Conservation (phyloP, 1,284 basidiomycete genomes). For the Macrocystidia cucumis region DNA sequence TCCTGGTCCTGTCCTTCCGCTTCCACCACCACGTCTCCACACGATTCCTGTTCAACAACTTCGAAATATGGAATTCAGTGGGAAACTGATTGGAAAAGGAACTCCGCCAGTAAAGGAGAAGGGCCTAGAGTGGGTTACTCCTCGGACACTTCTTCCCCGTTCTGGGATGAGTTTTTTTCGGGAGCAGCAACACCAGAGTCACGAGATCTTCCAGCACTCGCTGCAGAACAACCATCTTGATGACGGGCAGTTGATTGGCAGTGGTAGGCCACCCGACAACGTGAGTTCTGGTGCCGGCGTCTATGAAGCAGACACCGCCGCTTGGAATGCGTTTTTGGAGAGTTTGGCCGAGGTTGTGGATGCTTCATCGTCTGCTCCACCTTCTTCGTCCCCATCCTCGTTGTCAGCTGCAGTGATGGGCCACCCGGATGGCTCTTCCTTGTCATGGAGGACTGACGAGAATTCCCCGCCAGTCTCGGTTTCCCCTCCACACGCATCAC, state of each 20-base stretch:
- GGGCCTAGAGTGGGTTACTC: conserved; percentile 11
- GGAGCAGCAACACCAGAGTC: no score
- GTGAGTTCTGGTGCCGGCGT: neutral
- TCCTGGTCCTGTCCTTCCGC: conserved; percentile 16
- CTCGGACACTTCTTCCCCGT: neutral
- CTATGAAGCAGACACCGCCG: conserved; percentile 9
- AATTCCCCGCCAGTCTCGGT: neutral
- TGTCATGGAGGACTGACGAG: neutral
- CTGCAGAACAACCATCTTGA: no score
- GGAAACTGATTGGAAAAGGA: conserved; percentile 14
- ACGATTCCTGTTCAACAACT: conserved; percentile 17
- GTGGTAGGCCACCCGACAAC: no score
- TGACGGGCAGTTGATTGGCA: no score
- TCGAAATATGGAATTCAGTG: conserved; percentile 13
- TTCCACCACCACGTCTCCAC: conserved; percentile 19
- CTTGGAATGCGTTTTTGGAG: conserved; percentile 18
- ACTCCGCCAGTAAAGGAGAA: conserved; percentile 16
- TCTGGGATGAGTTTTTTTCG: no score
- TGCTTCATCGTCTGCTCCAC: neutral
- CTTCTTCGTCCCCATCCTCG: neutral
- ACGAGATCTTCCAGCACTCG: no score
- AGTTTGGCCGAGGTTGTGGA: conserved; percentile 11
- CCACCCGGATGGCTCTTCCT: neutral
- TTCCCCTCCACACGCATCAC: conserved; percentile 1
- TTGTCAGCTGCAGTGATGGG: neutral